Percentiles rank a stretch among this genome's conserved stretches.
Conservation (phyloP, 495 filamentous ascomycete genomes). For the Penicillium bialowiezense region DNA sequence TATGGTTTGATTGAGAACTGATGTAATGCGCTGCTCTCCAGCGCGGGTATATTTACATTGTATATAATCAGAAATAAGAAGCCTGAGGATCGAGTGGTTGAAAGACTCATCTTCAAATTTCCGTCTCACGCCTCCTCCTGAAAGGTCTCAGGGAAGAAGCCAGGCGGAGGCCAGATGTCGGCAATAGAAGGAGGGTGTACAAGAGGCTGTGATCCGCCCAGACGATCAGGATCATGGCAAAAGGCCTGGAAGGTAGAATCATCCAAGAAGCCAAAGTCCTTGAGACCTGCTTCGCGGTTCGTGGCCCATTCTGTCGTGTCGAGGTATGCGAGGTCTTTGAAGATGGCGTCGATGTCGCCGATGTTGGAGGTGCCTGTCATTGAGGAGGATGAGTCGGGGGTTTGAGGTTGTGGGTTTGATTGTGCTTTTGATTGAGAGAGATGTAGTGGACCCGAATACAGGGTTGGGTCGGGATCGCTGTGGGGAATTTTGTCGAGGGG, state of each 20-base stretch:
- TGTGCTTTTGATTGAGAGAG: conserved; percentile 4
- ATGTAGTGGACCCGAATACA: conserved; percentile 7
- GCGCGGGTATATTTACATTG: conserved; percentile 3
- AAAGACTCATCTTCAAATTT: too few relatives aligned
- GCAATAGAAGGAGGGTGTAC: conserved; percentile 45
- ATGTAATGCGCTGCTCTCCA: not conserved
- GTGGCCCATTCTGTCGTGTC: conserved; percentile 57
- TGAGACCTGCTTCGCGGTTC: conserved; percentile 51
- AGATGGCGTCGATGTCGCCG: conserved; percentile 54
- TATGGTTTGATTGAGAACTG: too few relatives aligned
- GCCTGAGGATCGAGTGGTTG: too few relatives aligned
- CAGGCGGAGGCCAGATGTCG: conserved; percentile 48
- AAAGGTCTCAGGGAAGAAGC: conserved; percentile 48
- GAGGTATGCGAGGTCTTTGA: conserved; percentile 61
- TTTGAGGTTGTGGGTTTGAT: conserved; percentile 22
- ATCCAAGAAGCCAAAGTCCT: conserved; percentile 60
- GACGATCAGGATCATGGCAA: conserved; percentile 52
- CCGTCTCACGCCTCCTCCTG: conserved; percentile 27
- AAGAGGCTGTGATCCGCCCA: conserved; percentile 39
- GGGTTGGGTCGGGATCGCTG: conserved; percentile 21
- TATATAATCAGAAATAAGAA: not conserved
- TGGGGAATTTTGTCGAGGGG: conserved; percentile 14
- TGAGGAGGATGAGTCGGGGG: conserved; percentile 18
- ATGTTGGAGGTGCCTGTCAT: not conserved
- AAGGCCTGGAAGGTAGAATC: conserved; percentile 52